Evolutionary conservation across 106 monocot genomes (phyloP), one percentile per base, ranked within the genome.

Genomic region (Dendrobium chrysotoxum): DNA sequence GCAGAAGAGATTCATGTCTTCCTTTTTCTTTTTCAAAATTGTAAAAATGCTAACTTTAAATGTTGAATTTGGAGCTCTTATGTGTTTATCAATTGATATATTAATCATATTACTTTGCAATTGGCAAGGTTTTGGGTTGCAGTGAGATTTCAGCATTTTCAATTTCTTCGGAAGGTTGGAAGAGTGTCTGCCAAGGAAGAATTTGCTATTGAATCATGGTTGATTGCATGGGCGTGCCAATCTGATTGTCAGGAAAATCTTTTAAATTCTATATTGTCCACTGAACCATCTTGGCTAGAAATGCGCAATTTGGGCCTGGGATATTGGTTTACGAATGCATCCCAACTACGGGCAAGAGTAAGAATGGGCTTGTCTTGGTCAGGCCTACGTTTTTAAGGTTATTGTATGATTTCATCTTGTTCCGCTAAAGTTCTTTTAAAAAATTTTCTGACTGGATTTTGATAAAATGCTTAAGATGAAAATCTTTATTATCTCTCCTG

Each of bases 221-320:
- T 88, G 78, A 41, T 91, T 79, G 90, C 95, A 76, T 95, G 95
- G 95, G 99, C 95, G 17, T 87, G 85, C 79, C 99, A 90, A 28
- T 99, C 99, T 87, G 95, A 95, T 80, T 95, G 91, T 75, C 91
- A 99, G 76, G 95, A 90, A 5, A 91, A 86, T 85, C 88, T 99
- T n/a, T 87, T 91, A 80, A 90, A 74, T 82, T 95, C 93, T 75
- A 35, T 95, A 72, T 80, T 95, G 31, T 86, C 95, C 28, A 54
- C 85, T 42, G 93, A 99, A 78, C 84, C 95, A 81, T 89, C 93
- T 28, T 99, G 99, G 99, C 20, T 72, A 79, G 99, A 99, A 84
- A 91, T 99, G 93, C 85, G 82, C 81, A 95, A 83, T 85, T 81
- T 99, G 70, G 99, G 99, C 38, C 15, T 93, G 50, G 99, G 99